phyloP scores from a whole-genome alignment of 371 early-diverging fungal genomes.

The Rhizopus stolonifer region DNA sequence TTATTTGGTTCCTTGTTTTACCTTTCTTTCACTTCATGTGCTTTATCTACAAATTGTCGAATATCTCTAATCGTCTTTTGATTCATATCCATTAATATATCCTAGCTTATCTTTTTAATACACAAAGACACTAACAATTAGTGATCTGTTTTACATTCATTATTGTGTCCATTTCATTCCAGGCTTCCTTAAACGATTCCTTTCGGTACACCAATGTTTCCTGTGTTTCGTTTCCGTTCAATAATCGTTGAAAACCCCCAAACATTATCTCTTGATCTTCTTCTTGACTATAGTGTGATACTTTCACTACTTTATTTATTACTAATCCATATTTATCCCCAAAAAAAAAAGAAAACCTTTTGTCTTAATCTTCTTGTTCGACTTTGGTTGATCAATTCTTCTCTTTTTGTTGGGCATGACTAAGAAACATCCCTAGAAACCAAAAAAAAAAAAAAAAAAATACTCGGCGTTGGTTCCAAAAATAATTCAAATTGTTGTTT shows the following conservation, averaged over 20 bases:
- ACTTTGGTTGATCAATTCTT: neutral
- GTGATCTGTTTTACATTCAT: constrained; percentile 38
- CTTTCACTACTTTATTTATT: constrained; percentile 12
- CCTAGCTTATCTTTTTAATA: constrained; percentile 21
- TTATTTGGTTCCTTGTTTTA: neutral
- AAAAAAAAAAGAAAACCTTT: no score
- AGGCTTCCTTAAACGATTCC: constrained; percentile 34
- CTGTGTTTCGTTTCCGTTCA: constrained; percentile 45
- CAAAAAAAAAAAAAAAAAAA: no score
- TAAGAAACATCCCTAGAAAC: constrained; percentile 43
- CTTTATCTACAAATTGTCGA: constrained; percentile 47
- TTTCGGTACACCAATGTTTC: constrained; percentile 41
- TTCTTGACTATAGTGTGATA: constrained; percentile 10
- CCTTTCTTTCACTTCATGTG: constrained; percentile 30
- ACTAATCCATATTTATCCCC: no score
- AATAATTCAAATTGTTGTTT: neutral
- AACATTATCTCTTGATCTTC: constrained; percentile 10
- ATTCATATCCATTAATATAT: constrained; percentile 55
- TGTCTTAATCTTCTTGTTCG: constrained; percentile 16
- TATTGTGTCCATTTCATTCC: constrained; percentile 35
- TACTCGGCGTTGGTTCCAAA: no score
- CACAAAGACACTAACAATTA: neutral
- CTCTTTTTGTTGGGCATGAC: constrained; percentile 35
- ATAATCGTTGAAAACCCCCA: constrained; percentile 47
- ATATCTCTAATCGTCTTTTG: constrained; percentile 38